phyloP scores from a whole-genome alignment of 2,329 filamentous ascomycete genomes.

The Camillea tinctor region DNA sequence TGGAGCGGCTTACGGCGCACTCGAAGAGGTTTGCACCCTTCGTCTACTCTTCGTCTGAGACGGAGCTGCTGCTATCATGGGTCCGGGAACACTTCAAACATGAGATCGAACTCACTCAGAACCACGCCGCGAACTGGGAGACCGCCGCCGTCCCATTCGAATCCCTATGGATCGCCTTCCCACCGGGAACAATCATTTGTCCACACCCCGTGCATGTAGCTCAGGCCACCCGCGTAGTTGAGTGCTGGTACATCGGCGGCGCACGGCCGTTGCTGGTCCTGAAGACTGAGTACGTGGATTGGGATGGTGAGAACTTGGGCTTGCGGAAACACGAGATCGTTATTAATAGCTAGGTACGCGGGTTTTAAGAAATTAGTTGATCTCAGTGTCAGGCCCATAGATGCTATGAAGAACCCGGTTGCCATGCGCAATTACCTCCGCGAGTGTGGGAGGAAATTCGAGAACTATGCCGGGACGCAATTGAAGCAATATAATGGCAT shows the following conservation, averaged over 20 bases:
- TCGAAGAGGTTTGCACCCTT: slow-evolving; percentile 28
- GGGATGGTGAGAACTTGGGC: slow-evolving; percentile 36
- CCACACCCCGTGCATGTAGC: slow-evolving; percentile 23
- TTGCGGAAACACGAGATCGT: slow-evolving; percentile 21
- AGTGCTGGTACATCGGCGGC: slow-evolving; percentile 28
- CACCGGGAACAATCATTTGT: slow-evolving; percentile 28
- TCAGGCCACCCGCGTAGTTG: slow-evolving; percentile 30
- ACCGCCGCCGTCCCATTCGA: slow-evolving; percentile 28
- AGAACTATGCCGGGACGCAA: slow-evolving; percentile 33
- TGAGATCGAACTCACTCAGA: slow-evolving; percentile 27
- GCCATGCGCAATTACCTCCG: slow-evolving; percentile 22
- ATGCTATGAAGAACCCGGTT: slow-evolving; percentile 25
- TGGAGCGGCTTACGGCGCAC: slow-evolving; percentile 25
- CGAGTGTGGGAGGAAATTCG: slow-evolving; percentile 34
- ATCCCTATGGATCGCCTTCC: slow-evolving; percentile 32
- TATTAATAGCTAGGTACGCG: slow-evolving; percentile 31
- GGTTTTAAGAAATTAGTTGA: slow-evolving; percentile 26
- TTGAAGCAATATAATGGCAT: slow-evolving; percentile 35
- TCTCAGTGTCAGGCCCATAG: slow-evolving; percentile 31
- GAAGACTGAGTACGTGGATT: slow-evolving; percentile 31
- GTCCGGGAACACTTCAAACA: slow-evolving; percentile 31
- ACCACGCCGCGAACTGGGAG: slow-evolving; percentile 20
- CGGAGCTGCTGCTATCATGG: slow-evolving; percentile 30
- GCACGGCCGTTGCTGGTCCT: slow-evolving; percentile 24
- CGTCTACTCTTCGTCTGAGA: slow-evolving; percentile 24